phyloP scores from a whole-genome alignment of 208 protist genomes.

The Trypanosoma congolense region DNA sequence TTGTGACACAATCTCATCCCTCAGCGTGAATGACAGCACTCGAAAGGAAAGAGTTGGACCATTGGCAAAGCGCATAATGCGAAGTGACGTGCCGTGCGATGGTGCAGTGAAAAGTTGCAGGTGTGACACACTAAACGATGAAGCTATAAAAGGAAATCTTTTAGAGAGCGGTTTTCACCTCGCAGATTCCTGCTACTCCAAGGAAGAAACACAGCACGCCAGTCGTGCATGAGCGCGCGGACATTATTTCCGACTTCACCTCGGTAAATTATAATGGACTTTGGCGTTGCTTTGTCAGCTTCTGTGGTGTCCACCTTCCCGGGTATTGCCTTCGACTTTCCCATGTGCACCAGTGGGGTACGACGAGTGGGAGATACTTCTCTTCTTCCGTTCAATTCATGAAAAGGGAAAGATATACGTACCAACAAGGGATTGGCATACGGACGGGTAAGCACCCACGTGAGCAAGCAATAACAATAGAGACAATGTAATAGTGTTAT shows the following conservation, averaged over 20 bases:
- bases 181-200: constrained; percentile 88
- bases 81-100: constrained; percentile 76
- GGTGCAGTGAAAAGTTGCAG: constrained; percentile 85
- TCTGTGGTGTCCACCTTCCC: constrained; percentile 83
- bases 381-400: too few relatives aligned
- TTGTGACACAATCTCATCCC: constrained; percentile 70
- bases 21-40: constrained; percentile 82
- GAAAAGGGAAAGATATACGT: not conserved
- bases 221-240: constrained; percentile 87
- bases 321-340: constrained; percentile 35
- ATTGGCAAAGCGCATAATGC: constrained; percentile 89
- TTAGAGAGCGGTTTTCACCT: constrained; percentile 86
- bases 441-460: too few relatives aligned
- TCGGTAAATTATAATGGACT: constrained; percentile 89
- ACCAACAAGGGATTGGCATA: not conserved
- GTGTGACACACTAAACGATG: constrained; percentile 78
- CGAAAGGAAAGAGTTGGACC: constrained; percentile 87
- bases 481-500: not conserved
- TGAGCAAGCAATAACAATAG: too few relatives aligned
- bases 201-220: constrained; percentile 85
- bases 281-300: constrained; percentile 81
- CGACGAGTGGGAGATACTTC: too few relatives aligned
- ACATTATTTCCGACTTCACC: constrained; percentile 79
- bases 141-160: constrained; percentile 82
- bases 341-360: constrained; percentile 19